Conservation (phyloP, 1,284 basidiomycete species). For the Coniophora puteana region DNA sequence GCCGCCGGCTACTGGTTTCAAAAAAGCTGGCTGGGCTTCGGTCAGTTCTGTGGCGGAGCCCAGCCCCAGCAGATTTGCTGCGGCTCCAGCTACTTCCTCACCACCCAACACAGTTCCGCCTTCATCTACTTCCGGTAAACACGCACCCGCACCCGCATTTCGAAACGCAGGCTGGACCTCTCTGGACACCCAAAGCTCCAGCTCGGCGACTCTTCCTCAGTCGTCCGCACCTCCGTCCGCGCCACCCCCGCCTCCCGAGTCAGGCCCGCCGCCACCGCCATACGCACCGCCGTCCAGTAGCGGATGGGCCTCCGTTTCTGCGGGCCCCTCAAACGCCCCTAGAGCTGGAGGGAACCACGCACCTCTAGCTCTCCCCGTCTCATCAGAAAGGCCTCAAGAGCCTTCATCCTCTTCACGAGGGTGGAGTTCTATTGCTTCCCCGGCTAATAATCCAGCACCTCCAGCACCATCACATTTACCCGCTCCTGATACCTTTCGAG, state of each 20-base stretch:
- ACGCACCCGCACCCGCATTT: conserved; percentile 40
- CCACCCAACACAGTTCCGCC: conserved; percentile 10
- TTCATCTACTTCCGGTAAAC: conserved; percentile 9
- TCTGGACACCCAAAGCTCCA: conserved; percentile 39
- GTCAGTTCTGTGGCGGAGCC: conserved; percentile 25
- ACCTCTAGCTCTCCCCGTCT: not conserved
- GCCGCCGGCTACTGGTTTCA: conserved; percentile 38
- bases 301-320: conserved; percentile 1
- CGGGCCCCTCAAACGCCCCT: not conserved
- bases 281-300: conserved; percentile 1
- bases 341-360: not conserved
- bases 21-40: conserved; percentile 60
- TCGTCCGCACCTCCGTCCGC: conserved; percentile 15
- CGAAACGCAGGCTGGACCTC: conserved; percentile 58
- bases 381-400: not conserved
- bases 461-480: conserved; percentile 2
- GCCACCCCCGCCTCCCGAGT: conserved; percentile 19
- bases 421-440: not conserved
- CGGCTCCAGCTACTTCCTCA: conserved; percentile 17
- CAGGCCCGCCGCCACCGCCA: conserved; percentile 20
- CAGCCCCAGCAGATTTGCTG: conserved; percentile 15
- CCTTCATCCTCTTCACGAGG: conserved; percentile 3
- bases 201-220: conserved; percentile 18
- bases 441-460: conserved; percentile 1
- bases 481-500: conserved; percentile 1